These are phyloP conservation scores for Tylopilus sp. DNA, from an alignment of 1,284 basidiomycete genomes.

Conservation along the genomic window DNA sequence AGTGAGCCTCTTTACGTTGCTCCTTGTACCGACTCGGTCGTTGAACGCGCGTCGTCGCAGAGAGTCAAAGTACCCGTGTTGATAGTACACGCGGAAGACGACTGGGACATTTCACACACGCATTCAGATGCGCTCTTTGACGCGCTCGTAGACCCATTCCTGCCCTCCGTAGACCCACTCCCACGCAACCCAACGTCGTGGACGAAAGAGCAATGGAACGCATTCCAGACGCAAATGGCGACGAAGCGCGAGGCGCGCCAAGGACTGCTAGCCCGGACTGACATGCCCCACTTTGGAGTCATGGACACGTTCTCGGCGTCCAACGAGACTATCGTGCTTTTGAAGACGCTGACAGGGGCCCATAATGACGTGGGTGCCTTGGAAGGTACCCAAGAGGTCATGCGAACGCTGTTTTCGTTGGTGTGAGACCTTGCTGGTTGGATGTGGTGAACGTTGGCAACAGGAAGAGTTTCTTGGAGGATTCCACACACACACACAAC, in stretches of 20 bases:
- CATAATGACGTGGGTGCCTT: slow-evolving; percentile 64
- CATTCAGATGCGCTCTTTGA: slow-evolving; percentile 78
- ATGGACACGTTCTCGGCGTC: slow-evolving; percentile 50
- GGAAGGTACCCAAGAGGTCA: slow-evolving; percentile 71
- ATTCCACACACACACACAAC: background rate
- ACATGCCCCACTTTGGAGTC: slow-evolving; percentile 55
- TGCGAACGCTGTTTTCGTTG: slow-evolving; percentile 50
- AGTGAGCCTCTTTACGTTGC: slow-evolving; percentile 36
- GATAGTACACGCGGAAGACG: slow-evolving; percentile 77
- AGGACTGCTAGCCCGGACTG: slow-evolving; percentile 44
- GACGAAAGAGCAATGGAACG: slow-evolving; percentile 40
- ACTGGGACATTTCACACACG: slow-evolving; percentile 73
- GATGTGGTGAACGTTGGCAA: background rate
- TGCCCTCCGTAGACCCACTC: slow-evolving; percentile 48
- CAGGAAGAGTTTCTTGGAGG: background rate
- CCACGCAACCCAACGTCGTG: slow-evolving; percentile 35
- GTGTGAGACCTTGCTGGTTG: slow-evolving; percentile 5
- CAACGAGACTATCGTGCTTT: slow-evolving; percentile 50
- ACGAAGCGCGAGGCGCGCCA: slow-evolving; percentile 39
- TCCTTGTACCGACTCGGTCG: background rate
- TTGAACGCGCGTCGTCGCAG: slow-evolving; percentile 32
- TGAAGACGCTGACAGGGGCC: slow-evolving; percentile 60
- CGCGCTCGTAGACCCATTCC: slow-evolving; percentile 58
- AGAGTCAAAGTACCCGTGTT: slow-evolving; percentile 65
- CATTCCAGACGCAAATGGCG: slow-evolving; percentile 35